Conservation (phyloP, 352 stramenopile genomes). For the Phytophthora vignae region DNA sequence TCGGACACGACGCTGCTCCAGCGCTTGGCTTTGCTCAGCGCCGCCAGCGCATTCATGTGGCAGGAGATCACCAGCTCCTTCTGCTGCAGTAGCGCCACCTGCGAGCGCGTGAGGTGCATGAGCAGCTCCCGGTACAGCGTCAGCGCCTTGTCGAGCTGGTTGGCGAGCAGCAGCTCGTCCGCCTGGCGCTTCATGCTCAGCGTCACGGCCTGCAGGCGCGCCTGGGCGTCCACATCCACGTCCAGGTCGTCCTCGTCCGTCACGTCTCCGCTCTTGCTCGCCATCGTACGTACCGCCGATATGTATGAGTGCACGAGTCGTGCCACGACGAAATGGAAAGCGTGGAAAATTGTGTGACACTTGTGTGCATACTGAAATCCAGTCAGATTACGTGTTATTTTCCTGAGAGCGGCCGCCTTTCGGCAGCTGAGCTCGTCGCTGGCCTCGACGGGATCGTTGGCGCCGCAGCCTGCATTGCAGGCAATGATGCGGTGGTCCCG, state of each 20-base stretch:
- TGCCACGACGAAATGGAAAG: conserved; percentile 8
- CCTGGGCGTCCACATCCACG: conserved; percentile 58
- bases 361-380: conserved; percentile 26
- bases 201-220: conserved; percentile 47
- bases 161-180: conserved; percentile 65
- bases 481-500: background rate
- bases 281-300: conserved; percentile 24
- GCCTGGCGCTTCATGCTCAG: conserved; percentile 70
- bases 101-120: conserved; percentile 74
- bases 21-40: conserved; percentile 63
- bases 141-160: conserved; percentile 63
- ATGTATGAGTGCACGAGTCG: background rate
- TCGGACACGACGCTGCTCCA: conserved; percentile 61
- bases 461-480: background rate
- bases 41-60: conserved; percentile 70
- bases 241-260: conserved; percentile 46
- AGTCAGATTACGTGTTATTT: conserved; percentile 3
- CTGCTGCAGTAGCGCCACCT: conserved; percentile 63
- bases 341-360: conserved; percentile 15
- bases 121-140: conserved; percentile 74
- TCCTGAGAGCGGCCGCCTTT: conserved; percentile 22
- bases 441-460: conserved; percentile 19
- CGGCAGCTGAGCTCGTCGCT: conserved; percentile 9
- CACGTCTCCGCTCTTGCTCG: conserved; percentile 34
- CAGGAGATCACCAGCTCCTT: conserved; percentile 73